A percentile compares a stretch with the other conserved stretches of the same genome.
Conservation (phyloP, 1,139 yeast genomes). For the Debaryomyces subglobosus region DNA sequence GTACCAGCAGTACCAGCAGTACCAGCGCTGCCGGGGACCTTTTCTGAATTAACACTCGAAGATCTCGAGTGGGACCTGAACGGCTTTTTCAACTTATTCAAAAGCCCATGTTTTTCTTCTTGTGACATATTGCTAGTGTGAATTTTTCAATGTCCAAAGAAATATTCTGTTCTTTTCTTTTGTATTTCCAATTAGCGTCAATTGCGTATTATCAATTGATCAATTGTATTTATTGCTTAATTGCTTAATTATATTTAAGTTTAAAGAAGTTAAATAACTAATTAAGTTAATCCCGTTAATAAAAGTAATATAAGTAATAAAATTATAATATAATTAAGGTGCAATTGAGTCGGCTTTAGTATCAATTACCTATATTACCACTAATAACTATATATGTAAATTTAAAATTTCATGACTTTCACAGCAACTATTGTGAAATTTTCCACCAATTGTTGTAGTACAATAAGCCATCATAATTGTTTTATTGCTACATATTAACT, state of each 20-base stretch:
- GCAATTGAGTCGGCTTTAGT: background rate
- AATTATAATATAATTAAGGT: background rate
- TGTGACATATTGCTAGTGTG: constrained; percentile 12
- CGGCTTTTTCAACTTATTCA: constrained; percentile 32
- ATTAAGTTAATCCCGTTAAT: background rate
- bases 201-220: background rate
- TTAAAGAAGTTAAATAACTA: background rate
- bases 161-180: background rate
- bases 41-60: constrained; percentile 15
- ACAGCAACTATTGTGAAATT: constrained; percentile 8
- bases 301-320: background rate
- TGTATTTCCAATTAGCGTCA: background rate
- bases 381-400: constrained; percentile 1
- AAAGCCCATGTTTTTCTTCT: constrained; percentile 26
- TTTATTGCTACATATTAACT: constrained; percentile 1
- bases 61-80: constrained; percentile 28
- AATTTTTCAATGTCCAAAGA: constrained; percentile 1
- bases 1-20: background rate
- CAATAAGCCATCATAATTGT: constrained; percentile 4
- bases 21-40: background rate
- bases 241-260: background rate
- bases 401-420: constrained; percentile 6
- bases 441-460: constrained; percentile 2
- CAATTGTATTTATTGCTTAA: background rate
- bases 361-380: background rate